Evolutionary conservation across 352 stramenopile genomes (phyloP).

Genomic region (Phytophthora crassamura): DNA sequence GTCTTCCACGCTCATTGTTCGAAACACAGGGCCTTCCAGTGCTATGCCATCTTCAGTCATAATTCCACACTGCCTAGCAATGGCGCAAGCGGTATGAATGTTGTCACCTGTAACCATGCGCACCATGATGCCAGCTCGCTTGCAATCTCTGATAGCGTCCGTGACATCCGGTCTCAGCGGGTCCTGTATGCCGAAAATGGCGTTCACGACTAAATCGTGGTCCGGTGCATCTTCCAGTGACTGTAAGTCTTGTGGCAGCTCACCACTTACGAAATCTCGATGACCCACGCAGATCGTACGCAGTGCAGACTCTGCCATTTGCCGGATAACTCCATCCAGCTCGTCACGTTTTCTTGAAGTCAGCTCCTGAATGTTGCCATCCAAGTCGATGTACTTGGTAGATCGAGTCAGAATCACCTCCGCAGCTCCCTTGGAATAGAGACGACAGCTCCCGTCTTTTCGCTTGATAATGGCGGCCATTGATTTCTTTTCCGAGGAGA

Average conservation of each 20-base stretch:
- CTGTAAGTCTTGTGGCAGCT: slow-evolving; percentile 70
- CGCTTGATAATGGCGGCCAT: slow-evolving; percentile 74
- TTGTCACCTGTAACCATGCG: slow-evolving; percentile 99
- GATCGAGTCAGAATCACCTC: slow-evolving; percentile 72
- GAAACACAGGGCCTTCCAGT: slow-evolving; percentile 93
- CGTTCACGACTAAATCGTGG: slow-evolving; percentile 79
- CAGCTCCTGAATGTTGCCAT: slow-evolving; percentile 57
- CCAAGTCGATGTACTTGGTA: slow-evolving; percentile 73
- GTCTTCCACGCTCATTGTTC: slow-evolving; percentile 78
- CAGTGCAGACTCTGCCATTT: slow-evolving; percentile 85
- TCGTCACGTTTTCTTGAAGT: slow-evolving; percentile 69
- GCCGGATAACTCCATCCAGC: slow-evolving; percentile 71
- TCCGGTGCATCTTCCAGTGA: slow-evolving; percentile 68
- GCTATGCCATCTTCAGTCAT: slow-evolving; percentile 90
- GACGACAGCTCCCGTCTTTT: slow-evolving; percentile 38
- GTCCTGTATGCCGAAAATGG: slow-evolving; percentile 97
- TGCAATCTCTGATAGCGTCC: slow-evolving; percentile 94
- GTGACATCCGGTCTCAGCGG: slow-evolving; percentile 95
- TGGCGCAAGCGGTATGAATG: slow-evolving; percentile 96
- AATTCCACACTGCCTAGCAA: slow-evolving; percentile 97
- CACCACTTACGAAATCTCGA: slow-evolving; percentile 64
- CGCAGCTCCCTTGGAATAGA: slow-evolving; percentile 81
- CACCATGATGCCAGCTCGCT: slow-evolving; percentile 97
- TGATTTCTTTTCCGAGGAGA: slow-evolving; percentile 86
- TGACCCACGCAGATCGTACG: slow-evolving; percentile 91